Percentiles rank a stretch among this genome's conserved stretches.
These are phyloP conservation scores for Saccharomycopsis synnaedendra DNA, from an alignment of 805 yeast genomes.

Conservation along the genomic window DNA sequence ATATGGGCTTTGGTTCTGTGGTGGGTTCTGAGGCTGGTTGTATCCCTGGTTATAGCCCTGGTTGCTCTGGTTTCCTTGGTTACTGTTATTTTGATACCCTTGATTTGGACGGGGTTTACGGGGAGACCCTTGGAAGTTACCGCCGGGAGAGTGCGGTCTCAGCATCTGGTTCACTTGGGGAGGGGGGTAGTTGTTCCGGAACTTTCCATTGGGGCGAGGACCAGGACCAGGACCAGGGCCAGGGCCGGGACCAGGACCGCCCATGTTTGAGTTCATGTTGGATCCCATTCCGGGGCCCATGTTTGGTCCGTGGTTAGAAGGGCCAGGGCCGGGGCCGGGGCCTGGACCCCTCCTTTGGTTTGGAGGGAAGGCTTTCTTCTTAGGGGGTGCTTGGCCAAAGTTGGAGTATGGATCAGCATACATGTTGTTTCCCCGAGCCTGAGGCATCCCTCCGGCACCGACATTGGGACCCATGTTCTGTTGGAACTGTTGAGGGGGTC, in stretches of 20 bases:
- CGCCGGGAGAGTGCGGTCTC: not conserved
- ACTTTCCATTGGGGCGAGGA: not conserved
- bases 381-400: no score
- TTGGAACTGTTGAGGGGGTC: no score
- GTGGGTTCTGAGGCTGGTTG: not conserved
- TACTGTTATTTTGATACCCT: not conserved
- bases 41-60: not conserved
- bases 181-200: not conserved
- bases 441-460: no score
- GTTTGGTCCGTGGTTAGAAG: no score
- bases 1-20: not conserved
- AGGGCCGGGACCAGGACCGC: not conserved
- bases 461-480: no score
- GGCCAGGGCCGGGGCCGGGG: no score
- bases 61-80: not conserved
- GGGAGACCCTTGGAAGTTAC: not conserved
- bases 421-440: no score
- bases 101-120: not conserved
- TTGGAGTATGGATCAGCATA: no score
- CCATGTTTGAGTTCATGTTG: no score
- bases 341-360: no score
- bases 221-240: not conserved
- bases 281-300: no score
- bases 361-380: no score
- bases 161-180: conserved; percentile 1